A percentile compares a stretch with the other conserved stretches of the same genome.
phyloP scores from a whole-genome alignment of 2,329 filamentous ascomycete species.

The Aureobasidium sp. region DNA sequence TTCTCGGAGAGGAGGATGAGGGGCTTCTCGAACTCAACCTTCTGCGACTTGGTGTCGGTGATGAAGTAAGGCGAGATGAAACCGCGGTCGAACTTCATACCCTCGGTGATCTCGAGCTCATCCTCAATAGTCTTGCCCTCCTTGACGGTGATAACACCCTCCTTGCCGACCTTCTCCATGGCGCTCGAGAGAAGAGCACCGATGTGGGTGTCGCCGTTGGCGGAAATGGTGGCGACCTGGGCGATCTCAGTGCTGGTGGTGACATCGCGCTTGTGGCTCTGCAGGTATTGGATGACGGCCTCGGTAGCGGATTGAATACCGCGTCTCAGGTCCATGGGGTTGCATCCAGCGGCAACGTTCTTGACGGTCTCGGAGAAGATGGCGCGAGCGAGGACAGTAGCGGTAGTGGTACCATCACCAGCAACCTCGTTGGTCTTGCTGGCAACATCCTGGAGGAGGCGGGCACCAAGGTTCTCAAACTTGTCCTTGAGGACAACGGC shows the following conservation, averaged over 20 bases:
- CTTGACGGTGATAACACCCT: conserved; percentile 99
- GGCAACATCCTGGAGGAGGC: conserved; percentile 93
- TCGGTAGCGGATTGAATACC: conserved; percentile 96
- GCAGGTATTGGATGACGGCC: conserved; percentile 86
- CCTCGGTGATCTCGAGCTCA: conserved; percentile 97
- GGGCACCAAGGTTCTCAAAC: conserved; percentile 98
- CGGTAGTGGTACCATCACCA: conserved; percentile 97
- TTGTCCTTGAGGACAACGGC: conserved; percentile 94
- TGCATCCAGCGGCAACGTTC: conserved; percentile 98
- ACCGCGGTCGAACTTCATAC: conserved; percentile 99
- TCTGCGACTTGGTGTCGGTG: conserved; percentile 96
- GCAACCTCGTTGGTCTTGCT: conserved; percentile 99
- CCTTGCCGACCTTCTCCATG: conserved; percentile 99
- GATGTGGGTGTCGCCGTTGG: conserved; percentile 93
- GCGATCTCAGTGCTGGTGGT: conserved; percentile 96
- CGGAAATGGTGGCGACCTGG: conserved; percentile 96
- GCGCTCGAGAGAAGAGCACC: conserved; percentile 93
- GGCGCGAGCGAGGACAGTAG: conserved; percentile 90
- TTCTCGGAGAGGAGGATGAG: conserved; percentile 98
- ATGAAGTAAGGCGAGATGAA: conserved; percentile 99
- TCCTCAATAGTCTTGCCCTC: conserved; percentile 98
- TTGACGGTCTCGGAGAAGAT: conserved; percentile 99
- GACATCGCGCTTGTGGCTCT: conserved; percentile 95
- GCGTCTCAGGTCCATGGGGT: conserved; percentile 96
- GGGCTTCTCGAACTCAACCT: conserved; percentile 99